A percentile compares a stretch with the other conserved stretches of the same genome.
Conservation (phyloP, 352 stramenopile species). For the Phytophthora sp. region DNA sequence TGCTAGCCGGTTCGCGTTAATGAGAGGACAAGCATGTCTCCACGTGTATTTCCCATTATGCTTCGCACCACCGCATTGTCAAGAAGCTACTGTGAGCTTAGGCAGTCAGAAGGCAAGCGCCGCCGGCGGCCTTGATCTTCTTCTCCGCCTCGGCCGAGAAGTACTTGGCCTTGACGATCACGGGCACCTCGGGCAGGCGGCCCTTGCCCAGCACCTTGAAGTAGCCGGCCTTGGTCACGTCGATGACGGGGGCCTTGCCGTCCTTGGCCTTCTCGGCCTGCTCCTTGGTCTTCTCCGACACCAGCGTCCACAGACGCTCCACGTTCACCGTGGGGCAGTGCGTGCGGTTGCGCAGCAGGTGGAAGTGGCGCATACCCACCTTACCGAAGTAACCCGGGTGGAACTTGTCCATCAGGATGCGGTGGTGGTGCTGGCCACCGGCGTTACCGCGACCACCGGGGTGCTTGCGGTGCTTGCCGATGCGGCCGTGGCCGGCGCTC, state of each 20-base stretch:
- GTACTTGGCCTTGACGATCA: conserved; percentile 99
- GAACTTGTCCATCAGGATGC: conserved; percentile 99
- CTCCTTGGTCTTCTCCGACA: conserved; percentile 98
- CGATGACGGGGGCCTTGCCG: conserved; percentile 98
- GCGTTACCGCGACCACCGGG: conserved; percentile 99
- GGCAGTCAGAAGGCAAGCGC: conserved; percentile 97
- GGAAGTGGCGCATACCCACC: conserved; percentile 99
- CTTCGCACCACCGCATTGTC: conserved; percentile 75
- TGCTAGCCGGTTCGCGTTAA: conserved; percentile 8
- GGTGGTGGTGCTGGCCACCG: conserved; percentile 99
- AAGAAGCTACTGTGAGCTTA: conserved; percentile 85
- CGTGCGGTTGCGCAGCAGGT: conserved; percentile 96
- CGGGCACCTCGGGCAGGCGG: conserved; percentile 94
- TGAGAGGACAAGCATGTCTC: conserved; percentile 42
- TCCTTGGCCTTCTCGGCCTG: conserved; percentile 94
- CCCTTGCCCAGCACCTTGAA: conserved; percentile 99
- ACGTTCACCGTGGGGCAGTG: conserved; percentile 99
- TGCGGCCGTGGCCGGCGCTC: conserved; percentile 98
- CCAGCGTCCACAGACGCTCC: conserved; percentile 99
- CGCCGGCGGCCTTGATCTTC: conserved; percentile 99
- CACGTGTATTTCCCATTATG: conserved; percentile 81
- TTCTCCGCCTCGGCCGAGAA: conserved; percentile 99
- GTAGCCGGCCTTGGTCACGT: conserved; percentile 97
- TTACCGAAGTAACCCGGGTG: conserved; percentile 99
- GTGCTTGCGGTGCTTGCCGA: conserved; percentile 99